Base-by-base conservation (phyloP, 2,329 filamentous ascomycete genomes). In the Microcyclospora pomicola region DNA sequence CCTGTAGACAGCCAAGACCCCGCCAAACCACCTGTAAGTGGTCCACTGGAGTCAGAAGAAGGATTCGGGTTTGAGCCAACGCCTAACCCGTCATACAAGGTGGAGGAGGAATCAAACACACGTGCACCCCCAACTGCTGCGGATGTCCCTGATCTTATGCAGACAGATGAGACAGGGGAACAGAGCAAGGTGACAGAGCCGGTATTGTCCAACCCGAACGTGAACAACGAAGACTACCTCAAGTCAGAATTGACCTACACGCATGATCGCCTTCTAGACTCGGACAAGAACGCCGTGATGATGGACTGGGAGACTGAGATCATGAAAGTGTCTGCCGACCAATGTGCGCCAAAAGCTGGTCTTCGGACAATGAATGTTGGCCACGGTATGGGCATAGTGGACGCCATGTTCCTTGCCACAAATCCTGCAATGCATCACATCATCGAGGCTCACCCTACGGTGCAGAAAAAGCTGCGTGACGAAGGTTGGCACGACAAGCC, bases 301-400 rank as follows among this genome's bases (percentile, higher is more conserved):
- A 69, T 70, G 67, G 59, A 64, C 42, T 71, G 67, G 67, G 67
- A 71, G 46, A 63, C 62, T 0, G 60, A 62, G 3, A 61, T 70
- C 36, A 70, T 70, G 66, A 55, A 57, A 31, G 55, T 53, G 12
- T 64, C 63, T 15, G 65, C 65, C 10, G 61, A 67, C 38, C 50
- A 62, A 11, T 51, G 69, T 12, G 49, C 59, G 6, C 56, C 58
- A 7, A 48, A 50, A 27, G 42, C 56, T 19, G 61, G 60, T 4
- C 56, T 67, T 6, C 56, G 65, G 5, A 63, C 68, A 3, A 56
- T 70, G 45, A 69, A 70, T 38, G 61, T 70, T 7, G 66, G 66
- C 1, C 64, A 67, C 43, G 66, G 66, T 9, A 68, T 69, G 65
- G 66, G 65, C 5, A 70, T 70, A 31, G 62, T 70, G 34, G 66